Percentiles rank a stretch among this genome's conserved stretches.
Conservation (phyloP, 2,329 filamentous ascomycete genomes). For the Cryphonectria radicalis region DNA sequence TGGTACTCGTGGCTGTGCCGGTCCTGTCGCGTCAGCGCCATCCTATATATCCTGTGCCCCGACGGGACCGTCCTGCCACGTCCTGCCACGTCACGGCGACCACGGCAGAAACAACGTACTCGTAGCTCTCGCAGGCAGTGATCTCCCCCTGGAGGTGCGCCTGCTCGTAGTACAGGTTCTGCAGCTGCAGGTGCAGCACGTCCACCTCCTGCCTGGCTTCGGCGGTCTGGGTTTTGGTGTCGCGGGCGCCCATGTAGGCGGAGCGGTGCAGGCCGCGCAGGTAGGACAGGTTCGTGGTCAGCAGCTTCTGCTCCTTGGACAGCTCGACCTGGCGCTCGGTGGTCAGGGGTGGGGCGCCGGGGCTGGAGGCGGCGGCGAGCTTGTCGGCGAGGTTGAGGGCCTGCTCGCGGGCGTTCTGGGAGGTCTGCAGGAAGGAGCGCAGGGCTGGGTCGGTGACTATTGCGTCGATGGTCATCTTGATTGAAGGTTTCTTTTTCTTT, state of each 20-base stretch:
- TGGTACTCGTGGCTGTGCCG: conserved; percentile 79
- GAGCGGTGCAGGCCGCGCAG: conserved; percentile 82
- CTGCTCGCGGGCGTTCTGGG: conserved; percentile 73
- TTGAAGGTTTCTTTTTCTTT: not conserved
- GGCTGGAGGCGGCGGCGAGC: conserved; percentile 50
- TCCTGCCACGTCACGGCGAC: too few relatives aligned
- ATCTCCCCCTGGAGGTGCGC: conserved; percentile 90
- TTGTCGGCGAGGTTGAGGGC: conserved; percentile 67
- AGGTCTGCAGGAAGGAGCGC: conserved; percentile 70
- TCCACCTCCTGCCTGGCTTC: conserved; percentile 92
- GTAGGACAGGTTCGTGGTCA: conserved; percentile 78
- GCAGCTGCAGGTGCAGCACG: conserved; percentile 84
- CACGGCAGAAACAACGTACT: conserved; percentile 60
- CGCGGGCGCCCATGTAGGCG: conserved; percentile 78
- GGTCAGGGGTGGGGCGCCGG: conserved; percentile 45
- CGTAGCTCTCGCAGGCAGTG: conserved; percentile 84
- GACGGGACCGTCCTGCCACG: too few relatives aligned
- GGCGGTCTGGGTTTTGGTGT: conserved; percentile 84
- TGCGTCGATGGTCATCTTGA: conserved; percentile 56
- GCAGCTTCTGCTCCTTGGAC: conserved; percentile 76
- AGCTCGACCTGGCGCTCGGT: conserved; percentile 60
- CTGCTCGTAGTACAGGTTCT: conserved; percentile 97
- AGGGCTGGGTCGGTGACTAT: conserved; percentile 70
- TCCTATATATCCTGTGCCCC: too few relatives aligned
- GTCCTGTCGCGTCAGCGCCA: not conserved